A percentile compares a stretch with the other conserved stretches of the same genome.
Conservation (phyloP, 2,329 filamentous ascomycete genomes). For the Septoria linicola region DNA sequence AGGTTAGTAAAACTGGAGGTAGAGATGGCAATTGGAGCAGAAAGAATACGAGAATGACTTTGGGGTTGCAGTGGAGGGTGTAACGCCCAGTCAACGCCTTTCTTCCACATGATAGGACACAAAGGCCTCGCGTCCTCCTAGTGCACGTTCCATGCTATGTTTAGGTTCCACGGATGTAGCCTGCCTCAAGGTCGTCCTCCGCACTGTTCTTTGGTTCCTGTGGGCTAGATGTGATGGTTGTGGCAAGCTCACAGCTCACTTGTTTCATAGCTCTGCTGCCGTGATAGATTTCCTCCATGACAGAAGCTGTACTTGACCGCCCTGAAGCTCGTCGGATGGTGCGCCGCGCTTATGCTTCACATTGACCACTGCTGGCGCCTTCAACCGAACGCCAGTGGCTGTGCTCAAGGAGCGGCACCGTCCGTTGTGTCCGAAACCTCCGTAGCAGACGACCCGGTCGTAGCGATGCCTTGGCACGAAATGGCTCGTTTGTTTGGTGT, state of each 20-base stretch:
- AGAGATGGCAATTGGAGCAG: slow-evolving; percentile 1
- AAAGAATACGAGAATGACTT: slow-evolving; percentile 20
- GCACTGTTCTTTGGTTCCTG: not conserved
- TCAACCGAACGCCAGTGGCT: slow-evolving; percentile 7
- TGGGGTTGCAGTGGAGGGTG: slow-evolving; percentile 17
- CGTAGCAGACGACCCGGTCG: not conserved
- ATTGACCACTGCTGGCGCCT: slow-evolving; percentile 7
- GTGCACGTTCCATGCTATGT: slow-evolving; percentile 13
- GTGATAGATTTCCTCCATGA: too few relatives aligned
- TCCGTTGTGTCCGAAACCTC: slow-evolving; percentile 1
- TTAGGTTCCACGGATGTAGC: slow-evolving; percentile 3
- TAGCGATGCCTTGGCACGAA: slow-evolving; percentile 1
- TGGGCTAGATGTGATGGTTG: not conserved
- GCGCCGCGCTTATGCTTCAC: not conserved
- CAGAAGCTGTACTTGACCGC: too few relatives aligned
- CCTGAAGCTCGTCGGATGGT: not conserved
- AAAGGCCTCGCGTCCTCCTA: slow-evolving; percentile 16
- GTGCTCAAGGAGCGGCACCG: not conserved
- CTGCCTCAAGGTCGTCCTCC: not conserved
- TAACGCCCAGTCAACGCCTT: slow-evolving; percentile 14
- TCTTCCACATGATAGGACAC: slow-evolving; percentile 20
- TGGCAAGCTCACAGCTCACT: not conserved
- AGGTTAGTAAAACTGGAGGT: slow-evolving; percentile 6
- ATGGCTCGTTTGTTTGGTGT: not conserved
- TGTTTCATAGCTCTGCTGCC: too few relatives aligned